Conservation (phyloP, 352 stramenopile genomes). For the Pilasporangium apinafurcum region DNA sequence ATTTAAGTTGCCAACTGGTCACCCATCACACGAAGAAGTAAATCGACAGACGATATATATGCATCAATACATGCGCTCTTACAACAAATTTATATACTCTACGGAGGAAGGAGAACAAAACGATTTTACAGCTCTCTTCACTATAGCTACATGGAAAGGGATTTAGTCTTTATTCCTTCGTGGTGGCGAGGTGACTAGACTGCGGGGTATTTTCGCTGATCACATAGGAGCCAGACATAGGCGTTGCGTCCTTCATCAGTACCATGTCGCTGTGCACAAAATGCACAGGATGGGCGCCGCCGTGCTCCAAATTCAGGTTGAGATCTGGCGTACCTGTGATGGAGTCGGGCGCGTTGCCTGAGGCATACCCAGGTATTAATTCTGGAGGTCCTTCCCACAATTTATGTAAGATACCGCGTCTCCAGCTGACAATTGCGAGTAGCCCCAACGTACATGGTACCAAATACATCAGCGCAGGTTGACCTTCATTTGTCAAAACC, state of each 20-base stretch:
- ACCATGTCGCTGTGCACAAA: slow-evolving; percentile 24
- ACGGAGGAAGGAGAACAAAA: no score
- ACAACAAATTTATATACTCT: no score
- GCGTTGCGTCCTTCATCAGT: slow-evolving; percentile 31
- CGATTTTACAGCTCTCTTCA: no score
- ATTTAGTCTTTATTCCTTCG: background rate
- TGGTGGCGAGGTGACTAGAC: slow-evolving; percentile 3
- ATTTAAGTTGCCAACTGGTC: no score
- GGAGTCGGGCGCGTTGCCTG: background rate
- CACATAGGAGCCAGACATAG: slow-evolving; percentile 35
- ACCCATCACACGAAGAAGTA: no score
- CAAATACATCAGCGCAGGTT: slow-evolving; percentile 96
- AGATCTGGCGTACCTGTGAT: slow-evolving; percentile 9
- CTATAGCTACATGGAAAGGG: background rate
- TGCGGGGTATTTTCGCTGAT: slow-evolving; percentile 26
- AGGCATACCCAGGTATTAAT: slow-evolving; percentile 15
- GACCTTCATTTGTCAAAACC: slow-evolving; percentile 87
- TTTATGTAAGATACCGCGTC: slow-evolving; percentile 80
- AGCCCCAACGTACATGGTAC: slow-evolving; percentile 90
- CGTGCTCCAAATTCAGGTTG: slow-evolving; percentile 14
- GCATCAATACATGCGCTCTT: no score
- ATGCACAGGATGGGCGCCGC: slow-evolving; percentile 16
- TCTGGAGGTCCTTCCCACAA: slow-evolving; percentile 87
- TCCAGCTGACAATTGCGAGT: slow-evolving; percentile 66
- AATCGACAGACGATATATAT: no score